Conservation (phyloP, 169 alveolate species). For the Cryptosporidium muris region DNA sequence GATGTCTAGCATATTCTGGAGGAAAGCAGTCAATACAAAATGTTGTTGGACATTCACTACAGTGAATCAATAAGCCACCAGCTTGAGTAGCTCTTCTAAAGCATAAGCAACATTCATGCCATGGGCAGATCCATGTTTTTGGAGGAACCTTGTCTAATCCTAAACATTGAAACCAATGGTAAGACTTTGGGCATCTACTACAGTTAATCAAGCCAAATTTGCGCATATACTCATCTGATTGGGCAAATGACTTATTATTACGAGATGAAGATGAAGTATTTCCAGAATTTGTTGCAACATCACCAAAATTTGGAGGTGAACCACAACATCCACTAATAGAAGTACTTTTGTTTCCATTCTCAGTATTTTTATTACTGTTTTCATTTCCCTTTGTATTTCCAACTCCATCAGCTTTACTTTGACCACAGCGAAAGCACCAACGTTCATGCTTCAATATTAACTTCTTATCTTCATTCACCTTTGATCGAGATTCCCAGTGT, state of each 20-base stretch:
- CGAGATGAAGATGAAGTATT: not conserved
- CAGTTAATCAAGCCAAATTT: slow-evolving; percentile 82
- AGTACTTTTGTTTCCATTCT: not conserved
- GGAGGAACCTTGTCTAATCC: slow-evolving; percentile 74
- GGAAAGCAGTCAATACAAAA: slow-evolving; percentile 92
- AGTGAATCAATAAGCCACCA: slow-evolving; percentile 89
- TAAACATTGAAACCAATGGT: slow-evolving; percentile 85
- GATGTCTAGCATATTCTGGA: slow-evolving; percentile 82
- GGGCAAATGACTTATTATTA: slow-evolving; percentile 14
- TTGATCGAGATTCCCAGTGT: slow-evolving; percentile 53
- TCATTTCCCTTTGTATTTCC: not conserved
- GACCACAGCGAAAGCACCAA: slow-evolving; percentile 88
- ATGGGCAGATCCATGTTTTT: slow-evolving; percentile 88
- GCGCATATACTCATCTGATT: slow-evolving; percentile 52
- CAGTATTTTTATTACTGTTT: not conserved
- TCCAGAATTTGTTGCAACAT: not conserved
- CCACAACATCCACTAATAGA: slow-evolving; percentile 38
- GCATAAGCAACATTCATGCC: slow-evolving; percentile 92
- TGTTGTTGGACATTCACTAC: slow-evolving; percentile 90
- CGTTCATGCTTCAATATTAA: slow-evolving; percentile 81
- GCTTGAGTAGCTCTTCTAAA: slow-evolving; percentile 88
- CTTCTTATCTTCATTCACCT: slow-evolving; percentile 79
- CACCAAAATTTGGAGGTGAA: slow-evolving; percentile 51
- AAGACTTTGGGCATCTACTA: slow-evolving; percentile 89
- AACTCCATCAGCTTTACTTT: slow-evolving; percentile 76